Evolutionary conservation across 2,329 filamentous ascomycete genomes (phyloP), one percentile per base, ranked within the genome.

Genomic region (Ophiostoma tasmaniense): DNA sequence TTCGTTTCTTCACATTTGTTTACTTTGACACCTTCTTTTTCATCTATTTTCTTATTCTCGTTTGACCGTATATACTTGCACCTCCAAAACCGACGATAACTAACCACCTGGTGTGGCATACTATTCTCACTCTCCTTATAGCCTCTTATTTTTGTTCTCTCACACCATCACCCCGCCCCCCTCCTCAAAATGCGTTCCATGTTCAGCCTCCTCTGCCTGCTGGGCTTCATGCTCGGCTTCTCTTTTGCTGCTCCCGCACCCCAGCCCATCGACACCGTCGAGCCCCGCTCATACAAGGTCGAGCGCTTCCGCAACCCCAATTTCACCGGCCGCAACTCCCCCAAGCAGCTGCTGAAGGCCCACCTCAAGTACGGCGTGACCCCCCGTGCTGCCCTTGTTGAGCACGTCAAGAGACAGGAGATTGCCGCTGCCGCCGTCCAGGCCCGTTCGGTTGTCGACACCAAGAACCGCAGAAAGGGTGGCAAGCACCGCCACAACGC

Each of bases 341-440:
- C 83, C 0, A 77, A 74, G 68, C 87, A 89, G 66, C 81, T 93
- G 73, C 78, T 84, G 66, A 90, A 86, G 78, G 86, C 89, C 20
- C 89, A 90, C 76, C 79, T 82, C 73, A 93, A 93, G 77, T 92
- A 84, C 77, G 83, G 85, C 71, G 83, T 89, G 78, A 78, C 79
- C 50, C 78, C 84, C 64, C 78, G 82, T 2, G 73, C 79, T 1
- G 78, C 78, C 8, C 75, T 84, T 67, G 74, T 81, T 66, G 80
- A 79, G 39, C 77, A 77, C 37, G 71, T 79, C 50, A 75, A 74
- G 59, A 74, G 72, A 10, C 75, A 76, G 64, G 70, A 70, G 5
- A n/a, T 55, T 39, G 70, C 72, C 3, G 37, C 71, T 8, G 66
- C 78, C 14, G 42, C 39, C 22, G 20, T 64, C 33, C 28, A 35